phyloP scores from a whole-genome alignment of 164 flowering plant genomes.

The Chimonanthus salicifolius region DNA sequence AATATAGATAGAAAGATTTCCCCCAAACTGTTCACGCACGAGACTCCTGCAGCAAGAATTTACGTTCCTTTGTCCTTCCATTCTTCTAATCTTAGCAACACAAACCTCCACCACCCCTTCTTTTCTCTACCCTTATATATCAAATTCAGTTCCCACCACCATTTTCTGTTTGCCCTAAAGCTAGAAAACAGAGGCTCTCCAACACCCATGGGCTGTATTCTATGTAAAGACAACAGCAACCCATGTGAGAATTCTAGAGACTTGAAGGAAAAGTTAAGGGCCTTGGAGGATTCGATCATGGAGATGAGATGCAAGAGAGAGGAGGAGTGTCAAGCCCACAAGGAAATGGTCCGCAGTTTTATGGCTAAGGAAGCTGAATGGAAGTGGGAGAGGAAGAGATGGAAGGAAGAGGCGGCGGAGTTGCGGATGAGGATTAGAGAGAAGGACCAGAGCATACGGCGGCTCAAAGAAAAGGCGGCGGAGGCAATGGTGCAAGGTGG shows the following conservation, averaged over 20 bases:
- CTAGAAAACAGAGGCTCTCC: neutral
- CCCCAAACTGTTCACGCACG: neutral
- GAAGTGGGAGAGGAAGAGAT: conserved; percentile 11
- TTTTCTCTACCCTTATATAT: no score
- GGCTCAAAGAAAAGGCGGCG: conserved; percentile 7
- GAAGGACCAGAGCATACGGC: conserved; percentile 3
- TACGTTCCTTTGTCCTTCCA: neutral
- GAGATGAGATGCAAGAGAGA: conserved; percentile 6
- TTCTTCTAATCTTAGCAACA: neutral
- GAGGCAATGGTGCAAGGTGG: conserved; percentile 10
- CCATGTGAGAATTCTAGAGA: conserved; percentile 2
- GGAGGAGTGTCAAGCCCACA: neutral
- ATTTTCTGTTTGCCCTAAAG: no score
- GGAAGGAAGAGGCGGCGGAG: conserved; percentile 10
- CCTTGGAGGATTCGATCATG: conserved; percentile 4
- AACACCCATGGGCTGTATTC: neutral
- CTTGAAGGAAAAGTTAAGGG: conserved; percentile 4
- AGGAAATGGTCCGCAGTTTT: neutral
- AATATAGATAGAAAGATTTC: no score
- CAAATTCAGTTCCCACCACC: no score
- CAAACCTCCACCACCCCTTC: neutral
- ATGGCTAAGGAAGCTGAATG: conserved; percentile 1
- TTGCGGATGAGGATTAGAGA: neutral
- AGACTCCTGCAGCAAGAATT: neutral
- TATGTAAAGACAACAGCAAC: neutral